Conservation (phyloP, 2,329 filamentous ascomycete genomes). For the Grosmannia huntii region DNA sequence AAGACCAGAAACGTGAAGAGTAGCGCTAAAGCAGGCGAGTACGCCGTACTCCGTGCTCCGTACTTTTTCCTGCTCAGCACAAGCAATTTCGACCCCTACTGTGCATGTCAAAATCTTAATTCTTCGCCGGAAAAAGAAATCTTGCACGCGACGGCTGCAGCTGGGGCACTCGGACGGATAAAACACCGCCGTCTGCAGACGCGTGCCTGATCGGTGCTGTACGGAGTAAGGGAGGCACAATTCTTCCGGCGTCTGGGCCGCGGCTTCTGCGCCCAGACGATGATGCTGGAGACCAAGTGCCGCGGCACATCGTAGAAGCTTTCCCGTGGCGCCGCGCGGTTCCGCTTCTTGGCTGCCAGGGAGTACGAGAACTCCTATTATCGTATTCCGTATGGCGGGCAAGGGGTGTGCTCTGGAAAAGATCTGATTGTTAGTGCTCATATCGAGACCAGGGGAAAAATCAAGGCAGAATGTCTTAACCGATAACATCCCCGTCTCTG, state of each 20-base stretch:
- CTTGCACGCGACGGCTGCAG: background rate
- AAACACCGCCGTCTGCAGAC: background rate
- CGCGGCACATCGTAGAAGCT: too few species aligned
- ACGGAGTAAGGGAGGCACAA: background rate
- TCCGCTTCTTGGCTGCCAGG: too few species aligned
- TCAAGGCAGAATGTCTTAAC: background rate
- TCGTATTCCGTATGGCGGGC: background rate
- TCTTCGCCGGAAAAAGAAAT: background rate
- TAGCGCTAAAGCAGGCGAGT: conserved; percentile 11
- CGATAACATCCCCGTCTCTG: background rate
- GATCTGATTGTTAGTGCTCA: too few species aligned
- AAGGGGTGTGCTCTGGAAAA: background rate
- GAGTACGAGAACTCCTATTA: too few species aligned
- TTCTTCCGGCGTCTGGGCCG: background rate
- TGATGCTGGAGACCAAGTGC: too few species aligned
- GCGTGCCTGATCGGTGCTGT: background rate
- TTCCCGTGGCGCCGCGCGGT: too few species aligned
- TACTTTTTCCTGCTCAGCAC: background rate
- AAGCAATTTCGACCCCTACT: background rate
- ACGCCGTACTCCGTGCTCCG: too few species aligned
- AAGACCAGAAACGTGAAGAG: background rate
- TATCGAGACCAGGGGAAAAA: background rate
- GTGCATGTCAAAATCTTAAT: background rate
- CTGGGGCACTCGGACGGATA: background rate
- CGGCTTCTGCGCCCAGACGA: too few species aligned